Evolutionary conservation across 352 stramenopile genomes (phyloP), one percentile per base, ranked within the genome.

Genomic region (Phytophthora nicotianae): DNA sequence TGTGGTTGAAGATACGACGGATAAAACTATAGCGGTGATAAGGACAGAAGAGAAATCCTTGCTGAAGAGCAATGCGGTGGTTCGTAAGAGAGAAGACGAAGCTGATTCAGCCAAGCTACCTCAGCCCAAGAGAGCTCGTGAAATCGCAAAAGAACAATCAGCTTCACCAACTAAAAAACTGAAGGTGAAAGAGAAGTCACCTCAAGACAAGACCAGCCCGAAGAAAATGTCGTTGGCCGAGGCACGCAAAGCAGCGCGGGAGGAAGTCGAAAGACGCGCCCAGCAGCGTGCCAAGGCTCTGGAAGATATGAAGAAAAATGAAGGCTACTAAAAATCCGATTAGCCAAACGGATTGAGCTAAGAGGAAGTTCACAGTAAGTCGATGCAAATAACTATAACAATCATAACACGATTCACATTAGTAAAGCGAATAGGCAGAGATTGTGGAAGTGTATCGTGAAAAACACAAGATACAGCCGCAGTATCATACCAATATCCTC

Each of bases 221-320:
- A 37, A 35, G 41, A 52, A 60, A 50, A 60, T 45, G 40, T 35
- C 52, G 13, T 32, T 60, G 16, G 52, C 14, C 8, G 52, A 60
- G 29, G 40, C 27, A 5, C 52, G 52, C 20, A 60, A 45, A 33
- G 40, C 29, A 19, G 52, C 52, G 33, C 40, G 16, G 16, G 40
- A 52, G 27, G 40, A 45, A 27, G 29, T 51, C 13, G 20, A 52
- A 37, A 52, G 33, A 17, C 52, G 40, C 13, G 40, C 23, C 8
- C 26, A 52, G 10, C 27, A 50, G 9, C 52, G 40, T 60, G 52
- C 27, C 19, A 43, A 50, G 14, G 40, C 20, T 14, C 16, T 60
- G 23, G 27, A 37, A 60, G 26, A 26, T 9, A 51, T 26, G 8
- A 38, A 35, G 9, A 35, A 9, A 9, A 9, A 38, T 29, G 4